Evolutionary conservation across 805 yeast species (phyloP), one percentile per base, ranked within the genome.

Genomic region (Nakazawaea peltata): DNA sequence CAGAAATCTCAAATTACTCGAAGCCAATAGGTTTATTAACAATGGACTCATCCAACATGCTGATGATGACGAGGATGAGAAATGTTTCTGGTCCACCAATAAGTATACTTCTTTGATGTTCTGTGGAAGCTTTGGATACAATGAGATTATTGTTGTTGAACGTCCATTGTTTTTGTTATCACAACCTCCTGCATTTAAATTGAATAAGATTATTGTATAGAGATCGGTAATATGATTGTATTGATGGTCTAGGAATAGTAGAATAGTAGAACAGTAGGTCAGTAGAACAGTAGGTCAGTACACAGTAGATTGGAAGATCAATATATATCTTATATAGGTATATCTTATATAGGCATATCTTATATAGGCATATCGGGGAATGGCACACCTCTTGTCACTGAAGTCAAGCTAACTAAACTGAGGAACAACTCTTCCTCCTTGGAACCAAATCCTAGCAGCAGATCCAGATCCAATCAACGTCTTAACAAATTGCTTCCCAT

Each of bases 101-200:
- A 83, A 83, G 49, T 88, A 83, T 55, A 73, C 77, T 46, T 82
- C 90, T 14, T 58, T 87, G 24, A 58, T 88, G 39, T 69, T 61
- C 43, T 87, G 77, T 10, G 80, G 67, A 17, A 56, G 61, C 18
- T 62, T 85, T 41, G 65, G 70, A 38, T 54, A 51, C 14, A 57
- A 66, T 13, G 88, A 80, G 44, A 54, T 88, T 33, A 65, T 83
- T 3, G 73, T 88, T 19, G 72, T 86, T 26, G 97, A 88, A 54
- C 70, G 87, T 54, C 90, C 92, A 4, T 59, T 71, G 34, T 69
- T 67, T 47, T 68, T 76, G 30, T 59, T 71, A 39, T 68, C 76
- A 19, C 56, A 70, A 13, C 63, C 76, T 15, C 74, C 82, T 28
- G 87, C 90, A 34, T 82, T 80, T 57, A 69, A 74, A 42, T 56